These are phyloP conservation scores for Passiflora organensis DNA, from an alignment of 345 rosid species.

Conservation along the genomic window DNA sequence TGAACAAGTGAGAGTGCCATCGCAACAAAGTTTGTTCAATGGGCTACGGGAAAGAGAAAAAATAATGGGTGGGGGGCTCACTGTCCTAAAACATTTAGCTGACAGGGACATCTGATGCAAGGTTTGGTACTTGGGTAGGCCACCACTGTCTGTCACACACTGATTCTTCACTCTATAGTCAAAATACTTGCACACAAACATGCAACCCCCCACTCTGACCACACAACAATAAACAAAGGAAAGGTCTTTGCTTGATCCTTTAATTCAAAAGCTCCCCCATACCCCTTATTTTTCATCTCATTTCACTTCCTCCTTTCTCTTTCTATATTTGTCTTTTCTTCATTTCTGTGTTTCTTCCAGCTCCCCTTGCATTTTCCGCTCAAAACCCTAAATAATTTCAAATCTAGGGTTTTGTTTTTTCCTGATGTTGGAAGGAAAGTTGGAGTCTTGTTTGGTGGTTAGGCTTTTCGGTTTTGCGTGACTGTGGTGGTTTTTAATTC, in stretches of 20 bases:
- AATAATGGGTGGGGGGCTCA: not conserved
- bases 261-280: slow-evolving; percentile 20
- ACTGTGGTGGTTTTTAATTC: too few relatives aligned
- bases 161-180: slow-evolving; percentile 9
- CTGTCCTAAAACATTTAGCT: slow-evolving; percentile 6
- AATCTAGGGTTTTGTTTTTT: too few relatives aligned
- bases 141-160: slow-evolving; percentile 17
- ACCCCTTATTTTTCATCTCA: slow-evolving; percentile 5
- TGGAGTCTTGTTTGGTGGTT: not conserved
- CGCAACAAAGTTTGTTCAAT: not conserved
- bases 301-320: slow-evolving; percentile 5
- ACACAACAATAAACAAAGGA: slow-evolving; percentile 12
- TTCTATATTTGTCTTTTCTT: too few relatives aligned
- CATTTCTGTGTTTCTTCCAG: slow-evolving; percentile 7
- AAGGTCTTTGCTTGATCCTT: slow-evolving; percentile 9
- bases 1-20: slow-evolving; percentile 2
- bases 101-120: slow-evolving; percentile 3
- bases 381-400: slow-evolving; percentile 22
- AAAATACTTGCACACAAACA: not conserved
- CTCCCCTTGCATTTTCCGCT: slow-evolving; percentile 12
- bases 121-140: slow-evolving; percentile 21
- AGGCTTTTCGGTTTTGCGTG: not conserved
- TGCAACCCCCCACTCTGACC: not conserved
- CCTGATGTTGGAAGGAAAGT: too few relatives aligned
- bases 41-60: too few relatives aligned